Evolutionary conservation across 805 yeast genomes (phyloP).

Genomic region (Yamadazyma paraphyllophila): DNA sequence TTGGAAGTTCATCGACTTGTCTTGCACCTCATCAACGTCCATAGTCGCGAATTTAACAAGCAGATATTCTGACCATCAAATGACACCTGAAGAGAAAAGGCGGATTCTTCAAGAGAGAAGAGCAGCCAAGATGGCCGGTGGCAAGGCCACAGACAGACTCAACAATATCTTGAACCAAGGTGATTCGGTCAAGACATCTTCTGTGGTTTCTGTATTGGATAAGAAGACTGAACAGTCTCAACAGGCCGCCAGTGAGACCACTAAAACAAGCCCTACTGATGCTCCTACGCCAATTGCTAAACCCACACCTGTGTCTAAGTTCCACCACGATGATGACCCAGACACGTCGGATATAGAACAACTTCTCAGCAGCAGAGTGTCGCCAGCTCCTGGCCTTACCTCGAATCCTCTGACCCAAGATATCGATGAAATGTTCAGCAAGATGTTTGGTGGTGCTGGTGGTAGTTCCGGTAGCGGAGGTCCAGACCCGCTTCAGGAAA

Average conservation of each 20-base stretch:
- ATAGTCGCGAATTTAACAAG: neutral
- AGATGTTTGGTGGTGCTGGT: constrained; percentile 24
- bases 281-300: constrained; percentile 1
- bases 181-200: constrained; percentile 31
- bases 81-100: constrained; percentile 52
- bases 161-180: constrained; percentile 42
- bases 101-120: constrained; percentile 60
- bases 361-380: constrained; percentile 13
- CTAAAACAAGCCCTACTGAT: neutral
- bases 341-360: constrained; percentile 38
- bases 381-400: constrained; percentile 8
- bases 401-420: constrained; percentile 18
- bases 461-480: constrained; percentile 3
- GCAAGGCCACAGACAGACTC: constrained; percentile 53
- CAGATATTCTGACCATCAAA: neutral
- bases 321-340: constrained; percentile 33
- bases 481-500: constrained; percentile 28
- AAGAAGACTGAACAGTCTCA: constrained; percentile 8
- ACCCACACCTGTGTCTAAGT: constrained; percentile 11
- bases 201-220: constrained; percentile 37
- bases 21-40: constrained; percentile 3
- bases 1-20: constrained; percentile 20
- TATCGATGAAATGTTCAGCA: constrained; percentile 33
- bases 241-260: neutral
- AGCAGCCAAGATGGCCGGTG: constrained; percentile 58